Percentiles rank a stretch among this genome's conserved stretches.
Conservation (phyloP, 768 basidiomycete genomes). For the Tulasnella sp. region DNA sequence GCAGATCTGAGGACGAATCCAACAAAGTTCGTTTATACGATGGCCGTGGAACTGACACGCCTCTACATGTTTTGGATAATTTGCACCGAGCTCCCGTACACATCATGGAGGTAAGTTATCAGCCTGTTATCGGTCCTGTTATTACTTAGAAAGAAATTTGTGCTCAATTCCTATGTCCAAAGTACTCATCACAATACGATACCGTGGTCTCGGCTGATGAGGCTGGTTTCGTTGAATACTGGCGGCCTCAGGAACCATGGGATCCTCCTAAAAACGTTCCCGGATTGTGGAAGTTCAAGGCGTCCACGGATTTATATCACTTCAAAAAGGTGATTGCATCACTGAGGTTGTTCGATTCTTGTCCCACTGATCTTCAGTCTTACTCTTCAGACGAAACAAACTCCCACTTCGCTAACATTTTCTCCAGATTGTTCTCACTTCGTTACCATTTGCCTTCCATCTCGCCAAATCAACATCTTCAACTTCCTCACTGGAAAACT, state of each 20-base stretch:
- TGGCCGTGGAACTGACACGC: slow-evolving; percentile 69
- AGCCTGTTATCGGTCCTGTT: not conserved
- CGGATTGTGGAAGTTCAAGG: slow-evolving; percentile 83
- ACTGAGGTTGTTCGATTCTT: not conserved
- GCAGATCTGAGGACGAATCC: slow-evolving; percentile 62
- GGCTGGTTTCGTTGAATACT: slow-evolving; percentile 90
- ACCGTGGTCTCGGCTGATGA: slow-evolving; percentile 91
- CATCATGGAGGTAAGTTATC: slow-evolving; percentile 61
- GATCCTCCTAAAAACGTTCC: slow-evolving; percentile 62
- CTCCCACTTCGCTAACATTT: slow-evolving; percentile 80
- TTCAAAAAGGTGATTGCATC: slow-evolving; percentile 73
- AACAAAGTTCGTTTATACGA: slow-evolving; percentile 82
- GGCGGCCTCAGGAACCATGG: slow-evolving; percentile 85
- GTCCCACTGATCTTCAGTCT: not conserved
- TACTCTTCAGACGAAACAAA: slow-evolving; percentile 63
- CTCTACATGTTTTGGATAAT: slow-evolving; percentile 59
- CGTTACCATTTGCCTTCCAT: slow-evolving; percentile 84
- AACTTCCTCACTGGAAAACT: slow-evolving; percentile 82
- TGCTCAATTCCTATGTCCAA: not conserved
- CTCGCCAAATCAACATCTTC: slow-evolving; percentile 89
- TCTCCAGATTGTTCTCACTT: slow-evolving; percentile 85
- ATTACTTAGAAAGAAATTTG: slow-evolving; percentile 1
- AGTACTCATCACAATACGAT: slow-evolving; percentile 88
- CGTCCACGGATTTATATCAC: slow-evolving; percentile 85
- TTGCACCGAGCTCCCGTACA: slow-evolving; percentile 86